Evolutionary conservation across 352 stramenopile species (phyloP), one percentile per base, ranked within the genome.

Genomic region (Phytophthora colocasiae): DNA sequence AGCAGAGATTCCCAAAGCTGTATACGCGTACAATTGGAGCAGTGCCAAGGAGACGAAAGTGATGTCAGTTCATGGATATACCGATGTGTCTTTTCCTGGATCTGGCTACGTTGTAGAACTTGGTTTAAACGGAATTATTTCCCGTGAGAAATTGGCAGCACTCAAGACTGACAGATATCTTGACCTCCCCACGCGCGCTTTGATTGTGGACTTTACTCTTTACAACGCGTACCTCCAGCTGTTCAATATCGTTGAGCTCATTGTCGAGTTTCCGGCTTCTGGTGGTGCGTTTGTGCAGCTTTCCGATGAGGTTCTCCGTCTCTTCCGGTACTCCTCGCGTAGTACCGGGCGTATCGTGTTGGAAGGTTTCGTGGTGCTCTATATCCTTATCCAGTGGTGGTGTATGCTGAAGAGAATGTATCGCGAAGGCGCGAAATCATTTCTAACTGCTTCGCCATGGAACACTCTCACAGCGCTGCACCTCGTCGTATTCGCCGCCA

Each of bases 201-300:
- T 93, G 22, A 67, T 93, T 7, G 52, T 91, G 19, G 82, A 93
- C 34, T 74, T 89, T 38, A 88, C 80, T 6, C 43, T 90, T 22
- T 93, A 78, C 66, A 89, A 91, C 55, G 71, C 80, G 7, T 88
- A 89, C 57, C 46, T 87, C 24, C 73, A 86, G 58, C 77, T 93
- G 1, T 89, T 93, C 63, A 83, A 84, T 48, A 66, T 81, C 6
- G 75, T 93, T 8, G 68, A 86, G 45, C 60, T 90, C 14, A 66
- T 85, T 17, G 38, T 89, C 43, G 84, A 93, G 46, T 90, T 93
- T 57, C 84, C 82, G 0, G 63, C 84, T 19, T 87, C 77, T 2
- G 84, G 84, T 10, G 82, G 84, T 8, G 70, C 76, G 7, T 84
- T 79, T 58, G 71, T 82, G 3, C 61, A 73, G 12, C 74, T 88